Percentiles rank a stretch among this genome's conserved stretches.
phyloP scores from a whole-genome alignment of 2,329 filamentous ascomycete genomes.

The Pestalotiopsis sp. region DNA sequence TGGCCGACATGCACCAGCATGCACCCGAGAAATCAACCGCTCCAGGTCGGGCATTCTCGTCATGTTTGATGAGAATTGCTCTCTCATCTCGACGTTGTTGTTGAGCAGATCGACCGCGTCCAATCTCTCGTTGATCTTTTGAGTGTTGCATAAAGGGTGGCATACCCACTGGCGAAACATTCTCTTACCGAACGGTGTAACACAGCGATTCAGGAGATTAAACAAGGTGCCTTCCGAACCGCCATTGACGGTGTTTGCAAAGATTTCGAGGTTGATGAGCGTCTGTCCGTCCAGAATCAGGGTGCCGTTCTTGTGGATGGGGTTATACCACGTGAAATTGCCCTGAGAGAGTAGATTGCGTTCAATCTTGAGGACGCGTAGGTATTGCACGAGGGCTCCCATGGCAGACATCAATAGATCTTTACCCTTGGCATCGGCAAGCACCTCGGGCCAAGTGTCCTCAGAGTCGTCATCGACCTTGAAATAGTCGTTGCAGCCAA shows the following conservation, averaged over 20 bases:
- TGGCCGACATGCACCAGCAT: slow-evolving; percentile 85
- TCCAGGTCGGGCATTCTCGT: slow-evolving; percentile 93
- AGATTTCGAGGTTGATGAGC: slow-evolving; percentile 96
- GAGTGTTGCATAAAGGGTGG: slow-evolving; percentile 85
- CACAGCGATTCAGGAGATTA: slow-evolving; percentile 85
- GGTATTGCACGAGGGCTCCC: slow-evolving; percentile 85
- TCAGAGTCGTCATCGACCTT: slow-evolving; percentile 55
- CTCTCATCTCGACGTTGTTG: slow-evolving; percentile 76
- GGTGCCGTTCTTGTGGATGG: slow-evolving; percentile 87
- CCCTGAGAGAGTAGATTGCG: slow-evolving; percentile 83
- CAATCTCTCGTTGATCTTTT: slow-evolving; percentile 88
- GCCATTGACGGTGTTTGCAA: slow-evolving; percentile 89
- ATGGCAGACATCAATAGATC: slow-evolving; percentile 88
- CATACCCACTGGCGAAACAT: slow-evolving; percentile 97
- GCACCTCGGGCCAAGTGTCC: slow-evolving; percentile 73
- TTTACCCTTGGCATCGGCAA: slow-evolving; percentile 74
- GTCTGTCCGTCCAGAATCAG: slow-evolving; percentile 94
- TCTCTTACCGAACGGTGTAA: slow-evolving; percentile 96
- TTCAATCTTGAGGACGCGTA: slow-evolving; percentile 86
- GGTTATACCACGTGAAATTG: slow-evolving; percentile 90
- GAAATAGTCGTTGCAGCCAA: slow-evolving; percentile 82
- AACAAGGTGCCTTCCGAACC: slow-evolving; percentile 86
- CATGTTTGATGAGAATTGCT: slow-evolving; percentile 86
- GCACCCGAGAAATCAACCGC: slow-evolving; percentile 89
- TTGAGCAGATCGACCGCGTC: slow-evolving; percentile 93